Percentiles rank a stretch among this genome's conserved stretches.
These are phyloP conservation scores for Blyttiomyces sp. DNA, from an alignment of 371 early-diverging fungal species.

Conservation along the genomic window DNA sequence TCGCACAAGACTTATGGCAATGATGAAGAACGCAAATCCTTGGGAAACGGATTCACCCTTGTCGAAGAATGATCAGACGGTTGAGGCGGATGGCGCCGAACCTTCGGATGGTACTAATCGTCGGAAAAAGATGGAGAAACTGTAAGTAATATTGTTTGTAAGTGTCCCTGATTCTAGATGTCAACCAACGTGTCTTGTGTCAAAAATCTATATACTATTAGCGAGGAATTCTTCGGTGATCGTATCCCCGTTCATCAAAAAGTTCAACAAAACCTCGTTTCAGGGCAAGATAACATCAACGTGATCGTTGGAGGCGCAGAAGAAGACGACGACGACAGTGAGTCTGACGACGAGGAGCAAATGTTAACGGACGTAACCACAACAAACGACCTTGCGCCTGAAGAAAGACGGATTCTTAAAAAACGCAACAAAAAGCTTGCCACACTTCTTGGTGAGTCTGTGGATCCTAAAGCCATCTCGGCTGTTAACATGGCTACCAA, in stretches of 20 bases:
- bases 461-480: conserved; percentile 31
- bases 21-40: not conserved
- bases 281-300: not conserved
- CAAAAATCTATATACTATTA: not conserved
- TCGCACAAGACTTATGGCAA: not conserved
- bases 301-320: conserved; percentile 1
- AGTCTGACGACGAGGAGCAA: not conserved
- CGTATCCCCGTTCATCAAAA: conserved; percentile 20
- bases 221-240: conserved; percentile 42
- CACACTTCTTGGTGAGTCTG: conserved; percentile 36
- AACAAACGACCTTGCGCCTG: conserved; percentile 36
- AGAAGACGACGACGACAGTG: not conserved
- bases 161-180: not conserved
- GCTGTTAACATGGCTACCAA: not conserved
- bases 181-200: too few relatives aligned
- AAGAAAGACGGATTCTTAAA: conserved; percentile 30
- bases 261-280: conserved; percentile 19
- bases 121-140: conserved; percentile 42
- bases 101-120: not conserved
- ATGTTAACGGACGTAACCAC: conserved; percentile 18
- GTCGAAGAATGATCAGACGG: conserved; percentile 7
- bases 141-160: conserved; percentile 19
- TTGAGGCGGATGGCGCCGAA: not conserved
- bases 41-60: not conserved
- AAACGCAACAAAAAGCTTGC: conserved; percentile 39